Evolutionary conservation across 768 basidiomycete genomes (phyloP), one percentile per base, ranked within the genome.

Genomic region (Boletus reticuloceps): DNA sequence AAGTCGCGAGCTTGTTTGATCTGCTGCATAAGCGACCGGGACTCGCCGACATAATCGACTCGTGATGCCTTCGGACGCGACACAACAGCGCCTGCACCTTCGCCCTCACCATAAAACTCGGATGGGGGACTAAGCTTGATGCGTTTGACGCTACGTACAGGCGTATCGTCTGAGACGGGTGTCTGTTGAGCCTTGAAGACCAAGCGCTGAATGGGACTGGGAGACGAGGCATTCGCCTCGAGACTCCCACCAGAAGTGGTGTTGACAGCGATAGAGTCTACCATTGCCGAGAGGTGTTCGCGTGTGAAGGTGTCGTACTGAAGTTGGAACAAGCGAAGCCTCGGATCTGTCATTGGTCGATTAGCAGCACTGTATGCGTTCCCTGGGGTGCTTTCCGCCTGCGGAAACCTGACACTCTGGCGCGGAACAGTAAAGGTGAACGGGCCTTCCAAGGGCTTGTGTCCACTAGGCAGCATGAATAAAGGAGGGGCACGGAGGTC

Each of bases 281-380:
- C 94, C 73, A 98, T 82, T 0, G 91, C 93, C 3, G 92, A 93
- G 41, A 98, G 82, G 67, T 97, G 93, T 20, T 96, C 91, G 42
- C 94, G 84, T 2, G 96, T 99, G 66, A 91, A 95, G 0, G 96
- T 98, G 70, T 99, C 96, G 66, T 98, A 98, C 60, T 93, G 86
- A 49, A 94, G 90, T 65, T 94, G 89, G 73, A 98, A 98, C 37
- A 98, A 79, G 13, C 88, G 85, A 12, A 94, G 81, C 29, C 86
- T 85, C 3, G 90, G 85, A 65, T 92, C 90, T 27, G 85, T 88
- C 27, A 67, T 61, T 20, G 79, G 77, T 27, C 65, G 64, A 49
- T 66, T 72, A 31, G 54, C 59, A 37, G 39, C 47, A 51, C 55
- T 61, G 54, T 61, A 56, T 7, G 38, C 31, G 36, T 66, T 47